These are phyloP conservation scores for Firmiana major DNA, from an alignment of 345 rosid species.

Conservation along the genomic window DNA sequence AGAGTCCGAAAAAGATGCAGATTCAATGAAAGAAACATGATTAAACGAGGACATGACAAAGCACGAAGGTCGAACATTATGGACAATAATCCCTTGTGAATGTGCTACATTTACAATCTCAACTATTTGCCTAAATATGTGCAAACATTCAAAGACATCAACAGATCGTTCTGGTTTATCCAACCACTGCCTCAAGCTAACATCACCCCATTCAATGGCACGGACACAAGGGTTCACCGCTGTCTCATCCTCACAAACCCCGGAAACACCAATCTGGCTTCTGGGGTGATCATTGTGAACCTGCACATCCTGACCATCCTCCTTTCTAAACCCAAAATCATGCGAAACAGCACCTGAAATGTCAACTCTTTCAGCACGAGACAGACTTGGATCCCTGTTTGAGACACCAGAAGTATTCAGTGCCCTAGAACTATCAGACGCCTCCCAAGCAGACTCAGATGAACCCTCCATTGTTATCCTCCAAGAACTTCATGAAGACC, in stretches of 20 bases:
- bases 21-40: slow-evolving; percentile 89
- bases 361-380: slow-evolving; percentile 26
- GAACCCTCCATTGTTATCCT: slow-evolving; percentile 80
- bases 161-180: slow-evolving; percentile 71
- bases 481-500: slow-evolving; percentile 43
- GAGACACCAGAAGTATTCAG: slow-evolving; percentile 53
- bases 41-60: slow-evolving; percentile 87
- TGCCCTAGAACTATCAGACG: slow-evolving; percentile 54
- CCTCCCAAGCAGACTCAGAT: slow-evolving; percentile 64
- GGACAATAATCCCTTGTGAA: slow-evolving; percentile 87
- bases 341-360: slow-evolving; percentile 26
- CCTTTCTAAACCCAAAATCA: slow-evolving; percentile 42
- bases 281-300: slow-evolving; percentile 46
- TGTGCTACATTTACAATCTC: slow-evolving; percentile 84
- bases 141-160: slow-evolving; percentile 81
- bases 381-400: slow-evolving; percentile 44
- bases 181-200: slow-evolving; percentile 95
- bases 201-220: slow-evolving; percentile 73
- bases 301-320: slow-evolving; percentile 36
- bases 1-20: slow-evolving; percentile 92
- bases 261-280: slow-evolving; percentile 49
- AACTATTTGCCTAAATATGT: slow-evolving; percentile 86
- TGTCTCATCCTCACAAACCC: slow-evolving; percentile 51
- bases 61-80: slow-evolving; percentile 93
- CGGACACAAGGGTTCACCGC: slow-evolving; percentile 48